These are phyloP conservation scores for Teunomyces tritomae DNA, from an alignment of 805 yeast species.

Conservation along the genomic window DNA sequence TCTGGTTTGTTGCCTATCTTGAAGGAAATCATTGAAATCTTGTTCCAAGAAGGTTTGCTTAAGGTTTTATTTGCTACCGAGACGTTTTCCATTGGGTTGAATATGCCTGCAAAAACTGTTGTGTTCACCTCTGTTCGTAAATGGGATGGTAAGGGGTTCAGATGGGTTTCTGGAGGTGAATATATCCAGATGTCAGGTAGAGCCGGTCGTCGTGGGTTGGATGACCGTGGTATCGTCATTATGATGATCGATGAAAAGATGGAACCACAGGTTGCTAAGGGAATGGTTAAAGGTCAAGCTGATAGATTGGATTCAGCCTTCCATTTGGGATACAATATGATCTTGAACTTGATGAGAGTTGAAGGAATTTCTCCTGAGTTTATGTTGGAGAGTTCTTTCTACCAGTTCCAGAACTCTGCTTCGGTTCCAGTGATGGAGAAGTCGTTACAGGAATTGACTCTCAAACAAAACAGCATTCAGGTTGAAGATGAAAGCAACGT, in stretches of 20 bases:
- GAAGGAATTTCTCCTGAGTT: conserved; percentile 98
- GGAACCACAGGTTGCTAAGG: conserved; percentile 99
- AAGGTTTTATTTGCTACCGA: conserved; percentile 97
- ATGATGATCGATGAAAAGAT: conserved; percentile 99
- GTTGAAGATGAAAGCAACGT: conserved; percentile 66
- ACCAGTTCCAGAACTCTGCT: conserved; percentile 90
- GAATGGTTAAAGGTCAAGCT: conserved; percentile 99
- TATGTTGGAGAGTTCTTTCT: conserved; percentile 92
- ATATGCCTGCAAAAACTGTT: conserved; percentile 99
- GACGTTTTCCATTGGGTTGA: conserved; percentile 95
- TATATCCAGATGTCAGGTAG: conserved; percentile 99
- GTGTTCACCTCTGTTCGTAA: conserved; percentile 96
- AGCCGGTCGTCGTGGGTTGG: conserved; percentile 99
- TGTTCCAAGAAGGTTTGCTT: conserved; percentile 93
- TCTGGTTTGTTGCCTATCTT: conserved; percentile 92
- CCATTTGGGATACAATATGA: conserved; percentile 97
- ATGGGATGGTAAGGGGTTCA: conserved; percentile 96
- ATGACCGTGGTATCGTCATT: conserved; percentile 98
- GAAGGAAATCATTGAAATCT: conserved; percentile 91
- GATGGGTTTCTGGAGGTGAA: conserved; percentile 99
- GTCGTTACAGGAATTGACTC: conserved; percentile 54
- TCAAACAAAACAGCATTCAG: conserved; percentile 44
- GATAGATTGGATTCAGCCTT: conserved; percentile 97
- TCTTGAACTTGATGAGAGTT: conserved; percentile 89
- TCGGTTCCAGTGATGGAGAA: conserved; percentile 83